Base-by-base conservation (phyloP, 108 stramenopile species). In the Pseudonitzschia pungens region DNA sequence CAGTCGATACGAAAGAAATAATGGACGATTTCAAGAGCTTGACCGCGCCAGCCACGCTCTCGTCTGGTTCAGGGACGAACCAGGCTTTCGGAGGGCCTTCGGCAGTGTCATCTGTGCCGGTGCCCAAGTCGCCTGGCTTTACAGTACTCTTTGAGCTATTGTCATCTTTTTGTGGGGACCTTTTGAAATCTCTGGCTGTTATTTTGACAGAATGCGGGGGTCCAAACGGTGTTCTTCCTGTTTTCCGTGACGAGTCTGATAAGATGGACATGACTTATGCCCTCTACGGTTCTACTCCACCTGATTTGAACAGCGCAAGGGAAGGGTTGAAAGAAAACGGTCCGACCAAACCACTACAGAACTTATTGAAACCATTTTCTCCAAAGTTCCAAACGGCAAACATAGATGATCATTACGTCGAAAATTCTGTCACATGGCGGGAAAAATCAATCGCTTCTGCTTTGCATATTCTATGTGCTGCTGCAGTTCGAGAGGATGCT, bases 401-500 rank as follows among this genome's bases (percentile, higher is more conserved):
- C 18, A 36, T 70, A 68, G 80, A 70, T 66, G 65, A 52, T n/a
- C 62, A 60, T 52, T 40, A 15, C 42, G 65, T 68, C 65, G 67
- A 74, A 50, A 73, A 86, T 73, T 87, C 79, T 8, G 68, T 83
- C 10, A 59, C 70, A 14, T 89, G 87, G 88, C 71, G 88, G 41
- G 89, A 91, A 63, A 78, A 73, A 36, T 73, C 73, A 28, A 78
- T 84, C 40, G 28, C 78, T n/a, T 48, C 81, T 40, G 79, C 86
- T 4, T 68, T 94, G 22, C 78, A 77, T n/a, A 84, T 92, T 26
- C 63, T 92, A 9, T 89, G 89, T 70, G 85, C 89, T 56, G 85
- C 87, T 0, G 87, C 85, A 26, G 83, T 69, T 11, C 74, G 88
- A 20, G 91, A 91, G 58, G 87, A 89, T 31, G 58, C 73, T 26